Conservation (phyloP, 805 yeast genomes). For the Lachancea meyersii region DNA sequence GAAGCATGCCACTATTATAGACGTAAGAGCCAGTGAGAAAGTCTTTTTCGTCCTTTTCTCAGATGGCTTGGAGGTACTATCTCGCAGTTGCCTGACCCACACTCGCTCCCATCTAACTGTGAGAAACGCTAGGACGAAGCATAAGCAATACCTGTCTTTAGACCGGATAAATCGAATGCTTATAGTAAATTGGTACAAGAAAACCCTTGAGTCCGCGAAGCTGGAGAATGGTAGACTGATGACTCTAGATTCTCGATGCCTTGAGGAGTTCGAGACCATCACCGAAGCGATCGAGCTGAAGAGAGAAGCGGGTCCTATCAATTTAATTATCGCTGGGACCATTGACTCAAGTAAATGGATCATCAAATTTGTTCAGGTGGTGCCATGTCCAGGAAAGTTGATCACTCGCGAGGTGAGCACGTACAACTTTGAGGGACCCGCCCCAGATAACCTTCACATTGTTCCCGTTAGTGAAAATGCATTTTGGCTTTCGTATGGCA, state of each 20-base stretch:
- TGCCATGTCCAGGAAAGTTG: conserved; percentile 8
- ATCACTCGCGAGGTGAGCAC: background rate
- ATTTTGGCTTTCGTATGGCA: conserved; percentile 3
- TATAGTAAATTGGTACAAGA: conserved; percentile 17
- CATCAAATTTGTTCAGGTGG: conserved; percentile 4
- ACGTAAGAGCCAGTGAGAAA: conserved; percentile 9
- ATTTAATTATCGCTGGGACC: conserved; percentile 1
- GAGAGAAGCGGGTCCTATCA: background rate
- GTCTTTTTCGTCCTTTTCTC: conserved; percentile 18
- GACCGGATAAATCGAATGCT: conserved; percentile 25
- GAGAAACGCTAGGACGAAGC: conserved; percentile 20
- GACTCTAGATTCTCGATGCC: conserved; percentile 13
- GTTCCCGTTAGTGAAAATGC: background rate
- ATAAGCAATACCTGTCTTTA: conserved; percentile 20
- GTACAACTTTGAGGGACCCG: background rate
- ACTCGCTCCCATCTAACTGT: conserved; percentile 20
- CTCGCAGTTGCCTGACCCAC: conserved; percentile 19
- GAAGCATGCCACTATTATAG: conserved; percentile 16
- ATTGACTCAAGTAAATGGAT: background rate
- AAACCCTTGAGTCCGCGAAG: conserved; percentile 26
- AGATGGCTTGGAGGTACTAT: conserved; percentile 21
- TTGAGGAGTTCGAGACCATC: background rate
- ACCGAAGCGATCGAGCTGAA: background rate
- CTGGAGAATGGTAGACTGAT: conserved; percentile 24
- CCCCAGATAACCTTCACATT: background rate